A percentile compares a stretch with the other conserved stretches of the same genome.
These are phyloP conservation scores for Brettanomyces anomalus DNA, from an alignment of 805 yeast species.

Conservation along the genomic window DNA sequence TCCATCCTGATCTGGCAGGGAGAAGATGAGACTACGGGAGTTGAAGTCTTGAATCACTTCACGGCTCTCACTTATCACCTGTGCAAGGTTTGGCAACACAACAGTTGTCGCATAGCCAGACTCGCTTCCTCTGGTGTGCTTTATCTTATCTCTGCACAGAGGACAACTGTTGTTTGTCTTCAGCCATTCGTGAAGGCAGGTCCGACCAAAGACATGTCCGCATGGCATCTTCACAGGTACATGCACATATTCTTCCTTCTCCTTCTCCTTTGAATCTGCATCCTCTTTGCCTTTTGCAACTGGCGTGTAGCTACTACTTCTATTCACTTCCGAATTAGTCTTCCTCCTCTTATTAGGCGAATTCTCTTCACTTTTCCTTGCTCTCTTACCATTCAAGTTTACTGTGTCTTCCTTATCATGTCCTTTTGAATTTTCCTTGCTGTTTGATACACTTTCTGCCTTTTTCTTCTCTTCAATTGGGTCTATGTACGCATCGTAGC, in stretches of 20 bases:
- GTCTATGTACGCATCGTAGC: slow-evolving; percentile 45
- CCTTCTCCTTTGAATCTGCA: no score
- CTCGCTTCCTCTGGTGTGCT: slow-evolving; percentile 19
- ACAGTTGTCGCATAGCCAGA: slow-evolving; percentile 22
- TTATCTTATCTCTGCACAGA: slow-evolving; percentile 59
- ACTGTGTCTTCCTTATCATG: neutral
- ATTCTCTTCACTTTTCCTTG: slow-evolving; percentile 11
- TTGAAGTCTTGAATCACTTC: slow-evolving; percentile 22
- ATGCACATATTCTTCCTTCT: slow-evolving; percentile 35
- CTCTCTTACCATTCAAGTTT: slow-evolving; percentile 4
- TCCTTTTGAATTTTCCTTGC: slow-evolving; percentile 3
- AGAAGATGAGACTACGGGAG: slow-evolving; percentile 22
- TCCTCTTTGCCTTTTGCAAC: slow-evolving; percentile 9
- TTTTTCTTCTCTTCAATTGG: slow-evolving; percentile 13
- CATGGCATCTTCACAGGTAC: slow-evolving; percentile 73
- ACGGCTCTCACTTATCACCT: slow-evolving; percentile 24
- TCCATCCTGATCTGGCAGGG: slow-evolving; percentile 22
- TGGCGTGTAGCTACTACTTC: slow-evolving; percentile 1
- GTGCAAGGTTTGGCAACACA: slow-evolving; percentile 28
- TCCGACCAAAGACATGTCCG: slow-evolving; percentile 76
- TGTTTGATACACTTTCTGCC: slow-evolving; percentile 2
- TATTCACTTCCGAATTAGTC: slow-evolving; percentile 3
- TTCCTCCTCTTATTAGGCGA: slow-evolving; percentile 5
- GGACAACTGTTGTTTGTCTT: slow-evolving; percentile 73
- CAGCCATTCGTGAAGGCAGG: slow-evolving; percentile 84